Conservation (phyloP, 2,329 filamentous ascomycete genomes). For the Alternaria arbusti region DNA sequence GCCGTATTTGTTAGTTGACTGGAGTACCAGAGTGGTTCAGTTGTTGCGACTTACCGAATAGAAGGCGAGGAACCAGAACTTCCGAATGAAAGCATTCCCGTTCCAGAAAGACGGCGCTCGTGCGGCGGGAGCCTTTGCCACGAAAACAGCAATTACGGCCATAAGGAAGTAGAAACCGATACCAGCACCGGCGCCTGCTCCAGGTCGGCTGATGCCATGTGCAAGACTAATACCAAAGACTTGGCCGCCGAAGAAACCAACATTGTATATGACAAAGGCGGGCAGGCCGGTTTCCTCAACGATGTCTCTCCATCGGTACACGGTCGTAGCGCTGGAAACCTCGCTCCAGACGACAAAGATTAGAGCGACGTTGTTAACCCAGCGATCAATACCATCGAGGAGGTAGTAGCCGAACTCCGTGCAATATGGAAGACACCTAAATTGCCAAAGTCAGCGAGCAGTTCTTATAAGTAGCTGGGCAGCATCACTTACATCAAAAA, state of each 20-base stretch:
- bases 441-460: background rate
- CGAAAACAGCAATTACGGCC: conserved; percentile 47
- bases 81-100: conserved; percentile 45
- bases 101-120: conserved; percentile 54
- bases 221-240: conserved; percentile 59
- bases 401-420: conserved; percentile 65
- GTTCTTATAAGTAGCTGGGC: background rate
- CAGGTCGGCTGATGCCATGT: conserved; percentile 52
- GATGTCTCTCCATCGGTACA: conserved; percentile 61
- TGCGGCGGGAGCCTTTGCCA: conserved; percentile 54
- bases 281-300: conserved; percentile 53
- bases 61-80: conserved; percentile 62
- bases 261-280: conserved; percentile 56
- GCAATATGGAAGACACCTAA: conserved; percentile 60
- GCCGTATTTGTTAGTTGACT: background rate
- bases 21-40: background rate
- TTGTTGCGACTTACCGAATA: conserved; percentile 59
- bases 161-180: conserved; percentile 60
- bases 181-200: conserved; percentile 59
- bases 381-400: conserved; percentile 61
- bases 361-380: conserved; percentile 62
- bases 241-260: conserved; percentile 62
- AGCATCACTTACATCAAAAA: conserved; percentile 52
- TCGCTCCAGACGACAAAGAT: conserved; percentile 63
- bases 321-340: conserved; percentile 59